Base-by-base conservation (phyloP, 352 stramenopile genomes). In the Phytopythium helicoides region DNA sequence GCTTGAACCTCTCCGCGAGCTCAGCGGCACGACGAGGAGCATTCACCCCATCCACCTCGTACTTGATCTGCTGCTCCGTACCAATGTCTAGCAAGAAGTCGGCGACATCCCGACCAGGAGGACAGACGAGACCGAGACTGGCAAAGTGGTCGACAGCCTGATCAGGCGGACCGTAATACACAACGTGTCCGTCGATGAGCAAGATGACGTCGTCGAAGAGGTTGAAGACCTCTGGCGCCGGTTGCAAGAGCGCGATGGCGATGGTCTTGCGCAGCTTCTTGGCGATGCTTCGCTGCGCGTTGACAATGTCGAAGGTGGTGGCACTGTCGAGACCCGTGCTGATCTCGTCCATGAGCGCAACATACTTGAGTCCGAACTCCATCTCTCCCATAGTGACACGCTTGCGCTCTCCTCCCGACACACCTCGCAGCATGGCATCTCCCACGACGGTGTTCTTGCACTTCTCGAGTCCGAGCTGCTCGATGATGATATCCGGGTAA, bases 381-480 rank as follows among this genome's bases (percentile, higher is more conserved):
- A 95, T 89, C 36, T 88, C 87, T 16, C 76, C 83, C 34, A 88
- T 87, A 49, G 91, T 96, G 16, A 95, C 73, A 18, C 89, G 70
- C 65, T 97, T 97, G 56, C 78, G 81, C 64, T 97, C 89, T 22
- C 89, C 87, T 39, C 89, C 89, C 9, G 68, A 89, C 11, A 95
- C 64, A 16, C 73, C 74, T 23, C 76, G 68, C 34, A 89, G 51
- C 61, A 85, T 84, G 25, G 46, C 70, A 45, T 79, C 73, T 33
- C 75, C 75, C 12, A 86, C 66, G 49, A 86, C 68, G 19, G 78
- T 85, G 55, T 86, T 62, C 15, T 74, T 47, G 21, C 66, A 78
- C 41, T 70, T 80, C 18, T 62, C 52, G 14, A 86, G 65, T 23
- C 72, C 68, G 10, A 80, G 46, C 36, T 73, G 69, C 15, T 60